Conservation (phyloP, 2,329 filamentous ascomycete species). For the Metarhizium brunneum region DNA sequence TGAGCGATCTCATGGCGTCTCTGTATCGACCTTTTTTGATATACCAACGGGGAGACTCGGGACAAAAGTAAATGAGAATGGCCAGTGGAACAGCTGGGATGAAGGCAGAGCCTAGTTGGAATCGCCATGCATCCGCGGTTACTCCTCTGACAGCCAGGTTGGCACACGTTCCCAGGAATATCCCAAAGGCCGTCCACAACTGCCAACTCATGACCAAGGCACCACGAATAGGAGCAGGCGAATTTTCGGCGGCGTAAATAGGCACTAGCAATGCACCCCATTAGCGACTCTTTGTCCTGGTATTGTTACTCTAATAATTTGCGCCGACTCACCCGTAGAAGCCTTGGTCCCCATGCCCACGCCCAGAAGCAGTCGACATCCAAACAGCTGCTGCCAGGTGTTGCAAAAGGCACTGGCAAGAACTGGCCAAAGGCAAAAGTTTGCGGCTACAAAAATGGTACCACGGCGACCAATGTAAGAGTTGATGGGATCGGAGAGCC, state of each 20-base stretch:
- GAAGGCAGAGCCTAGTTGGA: slow-evolving; percentile 56
- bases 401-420: slow-evolving; percentile 64
- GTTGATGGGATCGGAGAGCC: slow-evolving; percentile 57
- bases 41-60: slow-evolving; percentile 56
- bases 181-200: slow-evolving; percentile 56
- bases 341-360: slow-evolving; percentile 71
- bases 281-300: not conserved
- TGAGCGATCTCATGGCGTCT: slow-evolving; percentile 49
- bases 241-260: slow-evolving; percentile 67
- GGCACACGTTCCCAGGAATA: slow-evolving; percentile 50
- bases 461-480: slow-evolving; percentile 33
- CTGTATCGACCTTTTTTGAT: slow-evolving; percentile 56
- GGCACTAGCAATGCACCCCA: slow-evolving; percentile 44
- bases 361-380: slow-evolving; percentile 63
- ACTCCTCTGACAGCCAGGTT: slow-evolving; percentile 40
- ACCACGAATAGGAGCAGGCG: slow-evolving; percentile 59
- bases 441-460: slow-evolving; percentile 62
- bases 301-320: too few species aligned
- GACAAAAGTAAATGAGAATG: slow-evolving; percentile 54
- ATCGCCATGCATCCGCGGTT: slow-evolving; percentile 41
- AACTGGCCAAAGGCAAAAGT: slow-evolving; percentile 61
- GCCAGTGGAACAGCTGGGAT: slow-evolving; percentile 48
- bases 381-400: slow-evolving; percentile 62
- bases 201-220: slow-evolving; percentile 79
- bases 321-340: slow-evolving; percentile 35